phyloP scores from a whole-genome alignment of 768 basidiomycete genomes.

The Tricholoma flavovirens region DNA sequence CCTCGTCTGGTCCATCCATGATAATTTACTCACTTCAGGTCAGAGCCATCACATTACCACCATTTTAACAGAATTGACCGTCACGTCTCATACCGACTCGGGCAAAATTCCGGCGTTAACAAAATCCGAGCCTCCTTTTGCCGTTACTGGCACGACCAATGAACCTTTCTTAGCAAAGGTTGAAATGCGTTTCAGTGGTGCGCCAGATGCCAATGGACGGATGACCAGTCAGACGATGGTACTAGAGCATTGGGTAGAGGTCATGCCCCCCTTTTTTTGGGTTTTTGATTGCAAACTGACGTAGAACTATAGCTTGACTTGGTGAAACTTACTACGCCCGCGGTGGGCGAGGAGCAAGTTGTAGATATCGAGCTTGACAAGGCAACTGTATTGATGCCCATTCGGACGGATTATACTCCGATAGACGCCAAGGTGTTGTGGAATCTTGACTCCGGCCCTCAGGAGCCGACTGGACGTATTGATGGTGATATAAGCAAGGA shows the following conservation, averaged over 20 bases:
- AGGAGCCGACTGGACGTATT: neutral
- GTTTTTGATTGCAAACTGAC: neutral
- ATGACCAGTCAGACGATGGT: conserved; percentile 28
- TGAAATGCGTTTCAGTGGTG: conserved; percentile 38
- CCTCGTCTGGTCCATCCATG: neutral
- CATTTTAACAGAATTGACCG: conserved; percentile 33
- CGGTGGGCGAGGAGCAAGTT: conserved; percentile 44
- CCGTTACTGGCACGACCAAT: conserved; percentile 35
- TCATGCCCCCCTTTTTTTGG: conserved; percentile 18
- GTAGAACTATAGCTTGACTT: conserved; percentile 34
- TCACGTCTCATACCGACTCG: conserved; percentile 23
- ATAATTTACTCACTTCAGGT: conserved; percentile 5
- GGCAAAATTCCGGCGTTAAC: conserved; percentile 11
- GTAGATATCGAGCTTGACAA: conserved; percentile 50
- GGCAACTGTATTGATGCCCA: conserved; percentile 34
- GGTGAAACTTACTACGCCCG: conserved; percentile 25
- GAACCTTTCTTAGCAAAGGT: conserved; percentile 43
- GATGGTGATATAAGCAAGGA: neutral
- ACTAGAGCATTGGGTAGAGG: conserved; percentile 54
- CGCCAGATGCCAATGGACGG: conserved; percentile 16
- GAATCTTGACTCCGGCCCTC: conserved; percentile 18
- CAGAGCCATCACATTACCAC: conserved; percentile 42
- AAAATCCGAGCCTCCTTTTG: conserved; percentile 37
- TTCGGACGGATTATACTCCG: conserved; percentile 24
- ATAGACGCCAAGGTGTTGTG: conserved; percentile 33